Percentiles rank a stretch among this genome's conserved stretches.
Evolutionary conservation across 1,284 basidiomycete genomes (phyloP).

Genomic region (Xerocomus nothofagi): DNA sequence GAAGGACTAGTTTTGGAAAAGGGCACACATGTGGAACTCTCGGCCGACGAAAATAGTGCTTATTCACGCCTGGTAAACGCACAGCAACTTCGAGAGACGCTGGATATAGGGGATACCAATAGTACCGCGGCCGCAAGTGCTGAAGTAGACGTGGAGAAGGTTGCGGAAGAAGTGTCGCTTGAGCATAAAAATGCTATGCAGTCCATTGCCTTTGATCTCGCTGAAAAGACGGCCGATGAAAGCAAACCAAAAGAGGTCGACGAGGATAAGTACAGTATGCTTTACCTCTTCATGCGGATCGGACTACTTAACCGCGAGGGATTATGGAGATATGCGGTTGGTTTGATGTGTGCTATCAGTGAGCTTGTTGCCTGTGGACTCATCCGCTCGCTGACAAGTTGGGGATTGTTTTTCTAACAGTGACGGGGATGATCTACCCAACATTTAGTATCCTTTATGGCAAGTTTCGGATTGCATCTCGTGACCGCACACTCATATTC

Average conservation of each 20-base stretch:
- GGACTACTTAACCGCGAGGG: conserved; percentile 61
- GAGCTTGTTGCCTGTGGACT: conserved; percentile 26
- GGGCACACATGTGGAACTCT: conserved; percentile 80
- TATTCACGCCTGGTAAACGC: conserved; percentile 80
- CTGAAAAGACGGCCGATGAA: conserved; percentile 48
- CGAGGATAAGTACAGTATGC: conserved; percentile 46
- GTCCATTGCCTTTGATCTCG: conserved; percentile 70
- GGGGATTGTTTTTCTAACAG: conserved; percentile 22
- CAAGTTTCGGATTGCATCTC: conserved; percentile 12
- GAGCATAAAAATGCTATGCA: conserved; percentile 64
- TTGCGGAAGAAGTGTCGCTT: conserved; percentile 61
- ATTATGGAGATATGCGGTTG: conserved; percentile 57
- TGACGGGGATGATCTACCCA: conserved; percentile 83
- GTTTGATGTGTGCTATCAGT: conserved; percentile 56
- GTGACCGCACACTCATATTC: conserved; percentile 1
- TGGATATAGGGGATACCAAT: conserved; percentile 31
- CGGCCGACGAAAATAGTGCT: conserved; percentile 61
- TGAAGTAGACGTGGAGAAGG: conserved; percentile 55
- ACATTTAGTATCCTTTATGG: conserved; percentile 83
- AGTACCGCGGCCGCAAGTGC: conserved; percentile 30
- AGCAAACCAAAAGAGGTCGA: conserved; percentile 41
- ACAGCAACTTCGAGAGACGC: conserved; percentile 71
- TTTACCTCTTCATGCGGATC: conserved; percentile 73
- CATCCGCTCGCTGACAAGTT: conserved; percentile 15
- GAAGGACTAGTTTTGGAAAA: conserved; percentile 81